A percentile compares a stretch with the other conserved stretches of the same genome.
phyloP scores from a whole-genome alignment of 129 eudicot genomes.

The Lactuca saligna region DNA sequence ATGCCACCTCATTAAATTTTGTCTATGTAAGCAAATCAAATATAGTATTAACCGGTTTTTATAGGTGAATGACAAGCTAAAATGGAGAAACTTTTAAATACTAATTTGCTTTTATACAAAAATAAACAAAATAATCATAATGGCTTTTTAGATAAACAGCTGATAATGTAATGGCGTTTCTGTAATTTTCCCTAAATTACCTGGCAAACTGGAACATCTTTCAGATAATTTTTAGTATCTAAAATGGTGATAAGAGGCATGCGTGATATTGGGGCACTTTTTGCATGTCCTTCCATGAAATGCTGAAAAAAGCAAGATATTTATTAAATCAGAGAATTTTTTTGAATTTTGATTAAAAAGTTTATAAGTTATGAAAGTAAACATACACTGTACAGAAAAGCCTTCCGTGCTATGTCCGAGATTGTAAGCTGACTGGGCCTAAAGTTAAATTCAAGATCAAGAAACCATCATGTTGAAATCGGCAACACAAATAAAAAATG shows the following conservation, averaged over 20 bases:
- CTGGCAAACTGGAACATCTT: slow-evolving; percentile 95
- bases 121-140: too few species aligned
- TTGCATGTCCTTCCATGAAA: slow-evolving; percentile 99
- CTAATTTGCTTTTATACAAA: too few species aligned
- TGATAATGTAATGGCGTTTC: too few species aligned
- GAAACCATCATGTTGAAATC: slow-evolving; percentile 9
- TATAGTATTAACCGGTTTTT: too few species aligned
- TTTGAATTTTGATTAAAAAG: neutral
- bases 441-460: slow-evolving; percentile 18
- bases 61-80: too few species aligned
- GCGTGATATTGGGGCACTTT: slow-evolving; percentile 89
- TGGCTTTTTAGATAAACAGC: too few species aligned
- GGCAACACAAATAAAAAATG: neutral
- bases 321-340: slow-evolving; percentile 2
- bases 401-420: slow-evolving; percentile 93
- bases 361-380: slow-evolving; percentile 17
- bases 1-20: too few species aligned
- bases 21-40: too few species aligned
- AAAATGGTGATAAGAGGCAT: slow-evolving; percentile 82
- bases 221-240: slow-evolving; percentile 69
- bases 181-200: slow-evolving; percentile 30
- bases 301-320: slow-evolving; percentile 57
- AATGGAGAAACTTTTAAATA: too few species aligned
- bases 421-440: slow-evolving; percentile 94
- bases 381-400: slow-evolving; percentile 93